Percentiles rank a stretch among this genome's conserved stretches.
These are phyloP conservation scores for Ogataea nakhonphanomensis DNA, from an alignment of 805 yeast species.

Conservation along the genomic window DNA sequence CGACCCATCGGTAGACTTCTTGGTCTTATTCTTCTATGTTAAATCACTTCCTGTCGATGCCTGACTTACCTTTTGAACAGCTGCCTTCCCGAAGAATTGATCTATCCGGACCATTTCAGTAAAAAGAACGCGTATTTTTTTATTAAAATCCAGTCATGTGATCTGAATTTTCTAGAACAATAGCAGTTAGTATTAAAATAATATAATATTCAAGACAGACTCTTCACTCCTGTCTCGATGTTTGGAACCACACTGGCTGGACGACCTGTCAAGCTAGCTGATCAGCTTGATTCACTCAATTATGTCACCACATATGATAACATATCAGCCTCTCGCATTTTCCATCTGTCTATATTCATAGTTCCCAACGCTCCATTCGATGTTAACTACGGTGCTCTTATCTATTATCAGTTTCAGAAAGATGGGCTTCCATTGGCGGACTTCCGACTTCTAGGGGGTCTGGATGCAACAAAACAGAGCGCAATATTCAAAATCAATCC, in stretches of 20 bases:
- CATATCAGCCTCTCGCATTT: constrained; percentile 51
- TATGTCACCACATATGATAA: constrained; percentile 61
- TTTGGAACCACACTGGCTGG: constrained; percentile 35
- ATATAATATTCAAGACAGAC: not conserved
- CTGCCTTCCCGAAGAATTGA: constrained; percentile 30
- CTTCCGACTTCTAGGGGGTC: constrained; percentile 64
- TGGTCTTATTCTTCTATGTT: constrained; percentile 3
- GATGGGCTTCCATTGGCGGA: constrained; percentile 39
- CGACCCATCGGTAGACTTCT: constrained; percentile 3
- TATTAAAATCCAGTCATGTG: constrained; percentile 4
- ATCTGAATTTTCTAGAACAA: constrained; percentile 13
- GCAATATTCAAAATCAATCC: constrained; percentile 80
- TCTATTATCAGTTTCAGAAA: constrained; percentile 79
- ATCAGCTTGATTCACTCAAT: constrained; percentile 66
- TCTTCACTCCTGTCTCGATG: constrained; percentile 17
- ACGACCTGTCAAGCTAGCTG: constrained; percentile 43
- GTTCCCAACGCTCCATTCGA: constrained; percentile 80
- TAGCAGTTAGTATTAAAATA: constrained; percentile 1
- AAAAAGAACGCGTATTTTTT: constrained; percentile 6
- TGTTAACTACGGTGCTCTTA: constrained; percentile 71
- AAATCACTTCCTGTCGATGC: not conserved
- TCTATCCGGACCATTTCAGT: constrained; percentile 27
- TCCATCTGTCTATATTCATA: constrained; percentile 79
- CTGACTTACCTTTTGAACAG: constrained; percentile 24
- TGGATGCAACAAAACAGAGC: constrained; percentile 70